Evolutionary conservation across 805 yeast genomes (phyloP), one percentile per base, ranked within the genome.

Genomic region (Suhomyces sp.): DNA sequence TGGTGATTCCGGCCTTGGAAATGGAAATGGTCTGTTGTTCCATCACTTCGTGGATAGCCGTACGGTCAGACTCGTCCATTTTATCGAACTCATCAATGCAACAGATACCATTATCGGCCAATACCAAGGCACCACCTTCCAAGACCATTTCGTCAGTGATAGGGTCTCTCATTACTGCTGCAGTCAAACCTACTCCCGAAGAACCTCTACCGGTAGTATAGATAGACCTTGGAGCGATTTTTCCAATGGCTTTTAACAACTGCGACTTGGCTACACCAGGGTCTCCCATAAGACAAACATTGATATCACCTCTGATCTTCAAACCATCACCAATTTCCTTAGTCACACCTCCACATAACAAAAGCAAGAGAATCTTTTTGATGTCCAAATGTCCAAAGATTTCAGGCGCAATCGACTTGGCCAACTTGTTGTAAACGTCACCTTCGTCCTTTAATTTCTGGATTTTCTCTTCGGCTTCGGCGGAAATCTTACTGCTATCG

Each of bases 261-360:
- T 94, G 99, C 2, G 98, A 94, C 72, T 94, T 94, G 65, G 99
- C 99, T 51, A 94, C 99, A 78, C 99, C 99, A 42, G 99, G 99
- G 67, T 94, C 99, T 62, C 99, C 99, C 97, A 94, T 93, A 49
- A 94, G 79, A 74, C 97, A 87, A 51, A 94, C 82, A 66, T 94
- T 94, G 61, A 94, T 89, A 68, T 94, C 99, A 64, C 99, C 99
- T 77, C 99, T 86, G 64, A 94, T 94, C 65, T 87, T 85, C 90
- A 94, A 85, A 59, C 99, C 99, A 72, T 94, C 99, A 45, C 96
- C 96, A 61, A 93, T 84, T 64, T 85, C 89, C 68, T 94, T 94
- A 47, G 96, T 88, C 44, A 92, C 97, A 64, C 99, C 99, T 49
- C 99, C 97, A 58, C 94, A 90, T 45, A 94, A 77, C 56, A 94